Conservation (phyloP, 129 eudicot species). For the Flaveria ramosissima region DNA sequence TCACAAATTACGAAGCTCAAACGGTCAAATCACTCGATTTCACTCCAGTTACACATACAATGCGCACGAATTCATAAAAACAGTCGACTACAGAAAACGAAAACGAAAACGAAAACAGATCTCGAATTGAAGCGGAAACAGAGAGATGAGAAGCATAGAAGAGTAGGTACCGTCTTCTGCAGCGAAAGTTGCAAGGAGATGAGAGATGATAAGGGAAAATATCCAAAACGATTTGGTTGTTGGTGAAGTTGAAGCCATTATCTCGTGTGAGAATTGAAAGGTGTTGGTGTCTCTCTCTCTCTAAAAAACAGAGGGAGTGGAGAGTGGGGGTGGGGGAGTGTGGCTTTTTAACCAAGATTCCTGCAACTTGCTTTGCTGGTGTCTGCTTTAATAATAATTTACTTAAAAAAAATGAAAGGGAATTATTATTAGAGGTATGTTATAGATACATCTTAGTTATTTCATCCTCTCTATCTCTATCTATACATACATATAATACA, state of each 20-base stretch:
- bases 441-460: too few species aligned
- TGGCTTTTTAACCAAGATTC: conserved; percentile 40
- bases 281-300: conserved; percentile 7
- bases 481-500: too few species aligned
- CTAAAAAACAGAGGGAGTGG: conserved; percentile 27
- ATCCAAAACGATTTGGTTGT: conserved; percentile 20
- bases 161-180: conserved; percentile 37
- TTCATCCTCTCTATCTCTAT: too few species aligned
- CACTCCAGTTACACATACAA: not conserved
- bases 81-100: not conserved
- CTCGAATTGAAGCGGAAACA: not conserved
- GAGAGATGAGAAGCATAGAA: conserved; percentile 11
- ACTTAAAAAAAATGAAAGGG: conserved; percentile 12
- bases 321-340: conserved; percentile 18
- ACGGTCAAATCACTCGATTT: not conserved
- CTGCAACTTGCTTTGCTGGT: conserved; percentile 10
- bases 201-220: conserved; percentile 23
- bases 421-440: conserved; percentile 23
- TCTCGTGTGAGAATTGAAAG: not conserved
- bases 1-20: conserved; percentile 18
- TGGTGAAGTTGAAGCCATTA: conserved; percentile 18
- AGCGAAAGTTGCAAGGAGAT: conserved; percentile 16
- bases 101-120: conserved; percentile 6
- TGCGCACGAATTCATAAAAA: not conserved
- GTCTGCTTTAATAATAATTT: conserved; percentile 18